Conservation (phyloP, 495 filamentous ascomycete genomes). For the Penicillium cataractarum region DNA sequence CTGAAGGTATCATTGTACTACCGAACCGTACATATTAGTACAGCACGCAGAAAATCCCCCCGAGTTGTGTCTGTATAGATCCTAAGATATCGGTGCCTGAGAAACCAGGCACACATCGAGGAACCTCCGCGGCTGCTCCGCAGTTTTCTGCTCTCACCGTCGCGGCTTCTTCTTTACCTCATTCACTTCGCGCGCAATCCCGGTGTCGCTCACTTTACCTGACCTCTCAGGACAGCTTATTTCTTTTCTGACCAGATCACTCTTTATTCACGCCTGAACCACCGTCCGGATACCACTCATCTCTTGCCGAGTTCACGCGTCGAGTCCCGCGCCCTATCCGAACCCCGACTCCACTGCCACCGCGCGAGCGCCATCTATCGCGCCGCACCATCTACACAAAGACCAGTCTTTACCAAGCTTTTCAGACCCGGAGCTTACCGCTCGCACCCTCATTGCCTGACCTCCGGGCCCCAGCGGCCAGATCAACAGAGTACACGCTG, state of each 20-base stretch:
- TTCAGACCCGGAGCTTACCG: no score
- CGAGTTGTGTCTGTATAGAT: neutral
- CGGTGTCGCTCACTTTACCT: neutral
- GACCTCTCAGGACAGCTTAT: neutral
- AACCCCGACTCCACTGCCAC: neutral
- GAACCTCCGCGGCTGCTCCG: neutral
- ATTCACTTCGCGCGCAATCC: neutral
- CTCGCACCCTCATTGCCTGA: neutral
- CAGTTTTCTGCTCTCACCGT: neutral
- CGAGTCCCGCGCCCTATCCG: neutral
- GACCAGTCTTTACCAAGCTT: neutral
- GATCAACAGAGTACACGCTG: neutral
- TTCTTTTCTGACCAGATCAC: neutral
- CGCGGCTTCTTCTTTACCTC: neutral
- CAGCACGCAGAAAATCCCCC: no score
- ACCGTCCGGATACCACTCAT: neutral
- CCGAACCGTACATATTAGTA: no score
- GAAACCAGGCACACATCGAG: neutral
- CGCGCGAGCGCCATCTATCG: neutral
- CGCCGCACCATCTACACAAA: neutral
- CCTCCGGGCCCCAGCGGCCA: neutral
- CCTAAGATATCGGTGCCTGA: neutral
- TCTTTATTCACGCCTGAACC: neutral
- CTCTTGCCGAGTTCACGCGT: neutral
- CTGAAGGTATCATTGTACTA: no score